Evolutionary conservation across 495 filamentous ascomycete species (phyloP).

Genomic region (Choiromyces venosus): DNA sequence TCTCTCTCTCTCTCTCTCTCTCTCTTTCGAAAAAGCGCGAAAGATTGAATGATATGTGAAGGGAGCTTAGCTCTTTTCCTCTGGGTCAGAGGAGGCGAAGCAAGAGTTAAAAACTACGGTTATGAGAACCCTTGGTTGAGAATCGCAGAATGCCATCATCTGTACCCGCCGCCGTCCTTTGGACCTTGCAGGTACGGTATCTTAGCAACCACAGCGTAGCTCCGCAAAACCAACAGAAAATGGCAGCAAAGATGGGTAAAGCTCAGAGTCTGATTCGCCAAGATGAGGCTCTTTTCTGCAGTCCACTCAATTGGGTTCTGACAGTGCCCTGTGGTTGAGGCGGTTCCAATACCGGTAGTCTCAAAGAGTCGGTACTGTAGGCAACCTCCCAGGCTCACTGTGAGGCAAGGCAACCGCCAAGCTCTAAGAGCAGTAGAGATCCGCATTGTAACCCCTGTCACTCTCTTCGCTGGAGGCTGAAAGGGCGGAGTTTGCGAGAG

Average conservation of each 20-base stretch:
- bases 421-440: neutral
- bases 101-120: constrained; percentile 23
- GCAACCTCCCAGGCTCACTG: constrained; percentile 26
- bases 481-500: constrained; percentile 19
- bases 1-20: neutral
- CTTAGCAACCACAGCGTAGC: neutral
- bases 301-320: constrained; percentile 36
- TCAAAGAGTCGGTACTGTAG: neutral
- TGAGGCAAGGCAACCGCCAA: constrained; percentile 27
- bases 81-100: constrained; percentile 22
- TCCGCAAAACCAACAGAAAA: neutral
- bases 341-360: constrained; percentile 7
- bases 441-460: constrained; percentile 3
- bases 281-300: constrained; percentile 21
- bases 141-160: constrained; percentile 22
- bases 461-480: constrained; percentile 15
- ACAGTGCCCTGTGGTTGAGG: constrained; percentile 23
- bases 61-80: neutral
- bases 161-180: neutral
- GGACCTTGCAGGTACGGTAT: constrained; percentile 11
- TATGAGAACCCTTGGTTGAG: constrained; percentile 3
- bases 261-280: constrained; percentile 10
- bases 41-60: neutral
- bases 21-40: neutral
- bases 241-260: neutral